These are phyloP conservation scores for Trypanosoma mega DNA, from an alignment of 208 protist species.

Conservation along the genomic window DNA sequence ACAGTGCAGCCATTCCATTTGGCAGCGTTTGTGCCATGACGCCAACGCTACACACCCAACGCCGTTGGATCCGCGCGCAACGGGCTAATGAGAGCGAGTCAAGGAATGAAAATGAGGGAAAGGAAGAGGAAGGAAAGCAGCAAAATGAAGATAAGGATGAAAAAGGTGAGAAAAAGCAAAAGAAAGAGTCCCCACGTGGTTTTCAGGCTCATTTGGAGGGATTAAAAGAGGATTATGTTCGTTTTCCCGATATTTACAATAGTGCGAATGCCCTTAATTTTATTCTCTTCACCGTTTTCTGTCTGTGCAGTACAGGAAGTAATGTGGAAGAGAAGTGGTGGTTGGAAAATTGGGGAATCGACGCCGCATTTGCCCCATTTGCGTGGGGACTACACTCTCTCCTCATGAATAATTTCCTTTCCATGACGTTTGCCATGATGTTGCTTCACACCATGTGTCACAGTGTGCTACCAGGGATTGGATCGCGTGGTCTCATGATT, in stretches of 20 bases:
- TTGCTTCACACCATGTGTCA: constrained; percentile 86
- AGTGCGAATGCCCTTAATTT: constrained; percentile 87
- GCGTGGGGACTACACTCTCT: constrained; percentile 85
- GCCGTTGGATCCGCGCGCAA: constrained; percentile 30
- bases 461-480: constrained; percentile 66
- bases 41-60: no score
- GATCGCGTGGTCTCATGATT: constrained; percentile 54
- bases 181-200: constrained; percentile 13
- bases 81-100: constrained; percentile 11
- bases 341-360: constrained; percentile 75
- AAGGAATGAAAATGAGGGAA: constrained; percentile 16
- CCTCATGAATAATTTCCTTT: constrained; percentile 89
- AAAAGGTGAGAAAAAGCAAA: constrained; percentile 13
- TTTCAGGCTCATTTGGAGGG: constrained; percentile 62
- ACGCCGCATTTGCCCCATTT: constrained; percentile 63
- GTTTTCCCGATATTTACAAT: constrained; percentile 91
- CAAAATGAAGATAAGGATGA: constrained; percentile 20
- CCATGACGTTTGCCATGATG: constrained; percentile 90
- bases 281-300: constrained; percentile 88
- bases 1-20: no score
- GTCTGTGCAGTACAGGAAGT: constrained; percentile 85
- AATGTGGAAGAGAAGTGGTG: constrained; percentile 83
- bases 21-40: no score
- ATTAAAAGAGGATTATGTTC: constrained; percentile 69
- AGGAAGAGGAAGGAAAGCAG: constrained; percentile 28